Conservation (phyloP, 352 stramenopile species). For the Elongisporangium anandrum region DNA sequence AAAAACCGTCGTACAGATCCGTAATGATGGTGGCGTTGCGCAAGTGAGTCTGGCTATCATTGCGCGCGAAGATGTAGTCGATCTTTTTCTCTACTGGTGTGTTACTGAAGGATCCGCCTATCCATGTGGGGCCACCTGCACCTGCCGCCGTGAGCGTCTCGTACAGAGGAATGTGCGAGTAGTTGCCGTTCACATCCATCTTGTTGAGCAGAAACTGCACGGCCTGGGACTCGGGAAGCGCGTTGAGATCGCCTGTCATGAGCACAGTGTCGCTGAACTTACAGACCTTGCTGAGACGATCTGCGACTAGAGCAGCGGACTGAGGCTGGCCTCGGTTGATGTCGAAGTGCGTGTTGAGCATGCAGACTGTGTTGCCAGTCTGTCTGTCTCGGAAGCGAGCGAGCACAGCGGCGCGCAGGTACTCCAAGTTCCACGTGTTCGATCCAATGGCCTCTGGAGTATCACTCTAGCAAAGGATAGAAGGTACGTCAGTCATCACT, state of each 20-base stretch:
- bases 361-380: conserved; percentile 32
- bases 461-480: conserved; percentile 38
- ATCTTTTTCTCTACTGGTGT: conserved; percentile 29
- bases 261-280: conserved; percentile 40
- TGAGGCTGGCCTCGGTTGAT: conserved; percentile 48
- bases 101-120: conserved; percentile 46
- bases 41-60: conserved; percentile 39
- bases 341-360: conserved; percentile 80
- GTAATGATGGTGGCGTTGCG: conserved; percentile 32
- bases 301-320: conserved; percentile 46
- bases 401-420: conserved; percentile 48
- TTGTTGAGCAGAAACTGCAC: conserved; percentile 40
- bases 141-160: conserved; percentile 46
- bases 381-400: conserved; percentile 43
- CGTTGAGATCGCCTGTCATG: conserved; percentile 73
- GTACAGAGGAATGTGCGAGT: conserved; percentile 50
- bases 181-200: conserved; percentile 13
- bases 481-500: conserved; percentile 1
- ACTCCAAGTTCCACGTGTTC: conserved; percentile 67
- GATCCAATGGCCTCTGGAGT: conserved; percentile 45
- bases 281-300: conserved; percentile 36
- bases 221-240: conserved; percentile 19
- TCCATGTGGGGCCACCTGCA: conserved; percentile 48
- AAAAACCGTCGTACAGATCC: conserved; percentile 43
- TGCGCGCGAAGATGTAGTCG: conserved; percentile 69